Conservation (phyloP, 805 yeast genomes). For the Lachancea sp. region DNA sequence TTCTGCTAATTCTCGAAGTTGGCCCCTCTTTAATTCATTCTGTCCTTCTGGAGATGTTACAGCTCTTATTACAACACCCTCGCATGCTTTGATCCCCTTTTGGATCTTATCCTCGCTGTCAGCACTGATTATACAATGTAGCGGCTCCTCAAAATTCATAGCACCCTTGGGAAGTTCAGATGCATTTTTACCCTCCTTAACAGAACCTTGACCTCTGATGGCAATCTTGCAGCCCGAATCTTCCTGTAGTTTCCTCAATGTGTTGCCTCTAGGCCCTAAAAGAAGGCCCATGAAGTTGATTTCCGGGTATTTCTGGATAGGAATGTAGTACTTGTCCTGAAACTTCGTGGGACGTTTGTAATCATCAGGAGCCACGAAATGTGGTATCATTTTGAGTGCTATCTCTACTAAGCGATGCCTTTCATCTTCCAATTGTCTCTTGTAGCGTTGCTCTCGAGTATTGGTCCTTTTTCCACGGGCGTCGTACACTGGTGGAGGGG, state of each 20-base stretch:
- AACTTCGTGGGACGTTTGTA: conserved; percentile 67
- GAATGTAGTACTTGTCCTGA: conserved; percentile 76
- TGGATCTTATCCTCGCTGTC: conserved; percentile 73
- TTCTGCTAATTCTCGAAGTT: conserved; percentile 84
- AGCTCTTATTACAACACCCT: conserved; percentile 74
- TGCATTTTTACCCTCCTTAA: conserved; percentile 76
- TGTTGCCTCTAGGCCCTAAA: conserved; percentile 93
- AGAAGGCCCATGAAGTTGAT: conserved; percentile 88
- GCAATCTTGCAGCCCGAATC: conserved; percentile 86
- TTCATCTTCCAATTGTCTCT: conserved; percentile 64
- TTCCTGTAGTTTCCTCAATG: conserved; percentile 70
- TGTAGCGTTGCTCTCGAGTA: conserved; percentile 67
- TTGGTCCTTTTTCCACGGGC: conserved; percentile 74
- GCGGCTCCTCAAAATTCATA: conserved; percentile 64
- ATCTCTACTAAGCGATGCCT: conserved; percentile 70
- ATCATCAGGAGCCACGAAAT: conserved; percentile 72
- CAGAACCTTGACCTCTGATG: conserved; percentile 92
- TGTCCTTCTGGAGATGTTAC: conserved; percentile 88
- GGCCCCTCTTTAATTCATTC: conserved; percentile 85
- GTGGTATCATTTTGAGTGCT: conserved; percentile 67
- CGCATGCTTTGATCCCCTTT: conserved; percentile 66
- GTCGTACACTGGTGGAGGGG: conserved; percentile 93
- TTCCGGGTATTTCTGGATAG: conserved; percentile 80
- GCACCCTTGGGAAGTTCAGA: conserved; percentile 42
- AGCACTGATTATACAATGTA: conserved; percentile 83